Evolutionary conservation across 164 flowering plant genomes (phyloP).

Genomic region (Vitis cinerea): DNA sequence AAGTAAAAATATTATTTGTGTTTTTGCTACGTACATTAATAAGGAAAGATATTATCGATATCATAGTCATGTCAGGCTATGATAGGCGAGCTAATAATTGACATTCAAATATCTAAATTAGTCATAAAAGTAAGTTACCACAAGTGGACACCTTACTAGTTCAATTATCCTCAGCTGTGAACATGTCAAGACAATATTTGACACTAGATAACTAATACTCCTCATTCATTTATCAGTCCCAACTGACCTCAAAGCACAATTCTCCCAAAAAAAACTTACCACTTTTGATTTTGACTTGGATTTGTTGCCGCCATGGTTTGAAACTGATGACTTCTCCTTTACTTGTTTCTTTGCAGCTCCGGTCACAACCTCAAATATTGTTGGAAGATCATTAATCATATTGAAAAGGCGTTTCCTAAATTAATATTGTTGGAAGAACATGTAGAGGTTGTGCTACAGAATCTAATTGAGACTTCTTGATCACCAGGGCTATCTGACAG

Average conservation of each 20-base stretch:
- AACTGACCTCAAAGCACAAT: no score
- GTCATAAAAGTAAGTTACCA: no score
- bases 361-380: slow-evolving; percentile 56
- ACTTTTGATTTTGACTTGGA: slow-evolving; percentile 43
- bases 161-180: neutral
- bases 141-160: no score
- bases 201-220: neutral
- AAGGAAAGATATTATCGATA: neutral
- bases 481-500: no score
- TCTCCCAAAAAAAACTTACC: slow-evolving; percentile 25
- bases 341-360: slow-evolving; percentile 44
- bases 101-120: neutral
- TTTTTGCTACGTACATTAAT: no score
- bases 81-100: neutral
- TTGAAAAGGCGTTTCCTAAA: slow-evolving; percentile 58
- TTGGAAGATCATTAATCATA: slow-evolving; percentile 68
- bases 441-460: no score
- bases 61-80: neutral
- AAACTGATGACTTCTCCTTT: slow-evolving; percentile 49
- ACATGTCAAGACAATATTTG: neutral
- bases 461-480: no score
- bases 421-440: neutral
- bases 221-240: neutral
- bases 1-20: neutral
- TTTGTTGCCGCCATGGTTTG: slow-evolving; percentile 53